Evolutionary conservation across 2,329 filamentous ascomycete species (phyloP).

Genomic region (Fonsecaea nubica): DNA sequence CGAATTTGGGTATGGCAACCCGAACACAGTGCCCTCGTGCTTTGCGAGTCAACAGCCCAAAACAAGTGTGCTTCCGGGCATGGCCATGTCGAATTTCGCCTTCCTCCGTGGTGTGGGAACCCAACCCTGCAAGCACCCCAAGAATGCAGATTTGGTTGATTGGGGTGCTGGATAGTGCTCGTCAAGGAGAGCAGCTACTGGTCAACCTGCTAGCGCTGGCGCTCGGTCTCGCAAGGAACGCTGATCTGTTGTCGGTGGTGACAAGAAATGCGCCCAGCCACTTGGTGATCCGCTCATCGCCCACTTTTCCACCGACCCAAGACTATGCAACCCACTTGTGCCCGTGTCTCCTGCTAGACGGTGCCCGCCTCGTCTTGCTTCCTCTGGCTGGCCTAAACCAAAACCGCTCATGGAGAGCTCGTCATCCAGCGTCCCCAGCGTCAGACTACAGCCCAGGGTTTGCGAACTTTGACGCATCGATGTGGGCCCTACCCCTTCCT

Average conservation of each 20-base stretch:
- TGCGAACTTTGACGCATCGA: conserved; percentile 37
- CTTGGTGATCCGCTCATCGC: conserved; percentile 35
- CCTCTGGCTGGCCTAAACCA: conserved; percentile 32
- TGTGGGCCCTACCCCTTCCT: conserved; percentile 31
- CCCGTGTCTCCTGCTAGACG: conserved; percentile 29
- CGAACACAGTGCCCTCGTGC: not conserved
- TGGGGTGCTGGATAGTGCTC: conserved; percentile 9
- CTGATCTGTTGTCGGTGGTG: conserved; percentile 37
- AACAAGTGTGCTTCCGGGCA: conserved; percentile 19
- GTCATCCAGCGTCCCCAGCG: conserved; percentile 35
- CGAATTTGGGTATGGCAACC: conserved; percentile 20
- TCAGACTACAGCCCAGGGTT: conserved; percentile 38
- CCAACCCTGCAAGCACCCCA: conserved; percentile 24
- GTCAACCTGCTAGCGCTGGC: conserved; percentile 32
- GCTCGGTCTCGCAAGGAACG: conserved; percentile 39
- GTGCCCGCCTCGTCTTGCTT: conserved; percentile 38
- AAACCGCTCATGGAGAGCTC: conserved; percentile 38
- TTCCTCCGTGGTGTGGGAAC: conserved; percentile 5
- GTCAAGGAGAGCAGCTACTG: conserved; percentile 23
- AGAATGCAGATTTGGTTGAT: conserved; percentile 13
- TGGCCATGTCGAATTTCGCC: conserved; percentile 27
- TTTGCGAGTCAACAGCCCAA: conserved; percentile 19
- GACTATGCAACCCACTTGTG: conserved; percentile 36
- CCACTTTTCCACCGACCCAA: conserved; percentile 29
- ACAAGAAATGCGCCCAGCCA: conserved; percentile 42